Evolutionary conservation across 139 green algal genomes (phyloP).

Genomic region (Zygnema cylindricum): DNA sequence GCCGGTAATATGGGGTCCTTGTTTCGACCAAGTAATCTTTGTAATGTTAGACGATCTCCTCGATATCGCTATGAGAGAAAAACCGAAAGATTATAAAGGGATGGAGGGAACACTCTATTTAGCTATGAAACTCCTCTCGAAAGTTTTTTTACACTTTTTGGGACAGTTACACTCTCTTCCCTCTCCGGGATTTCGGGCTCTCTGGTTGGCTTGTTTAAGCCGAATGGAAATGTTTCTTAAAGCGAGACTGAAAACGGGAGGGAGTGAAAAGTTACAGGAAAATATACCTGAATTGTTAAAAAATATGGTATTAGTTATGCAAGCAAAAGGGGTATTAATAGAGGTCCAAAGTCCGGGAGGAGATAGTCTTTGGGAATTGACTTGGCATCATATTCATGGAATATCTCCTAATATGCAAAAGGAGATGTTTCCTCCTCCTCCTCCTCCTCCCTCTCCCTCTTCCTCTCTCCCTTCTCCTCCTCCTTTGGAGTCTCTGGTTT

Average conservation of each 20-base stretch:
- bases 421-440: conserved; percentile 54
- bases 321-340: conserved; percentile 69
- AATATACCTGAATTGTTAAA: conserved; percentile 88
- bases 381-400: conserved; percentile 68
- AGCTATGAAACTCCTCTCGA: conserved; percentile 72
- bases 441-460: conserved; percentile 13
- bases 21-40: conserved; percentile 67
- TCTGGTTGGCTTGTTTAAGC: conserved; percentile 55
- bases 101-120: conserved; percentile 72
- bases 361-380: conserved; percentile 80
- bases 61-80: background rate
- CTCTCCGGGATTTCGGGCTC: conserved; percentile 47
- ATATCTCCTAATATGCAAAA: conserved; percentile 72
- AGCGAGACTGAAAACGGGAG: conserved; percentile 61
- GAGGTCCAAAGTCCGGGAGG: background rate
- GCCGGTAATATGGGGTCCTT: conserved; percentile 66
- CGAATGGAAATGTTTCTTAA: conserved; percentile 58
- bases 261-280: conserved; percentile 72
- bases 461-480: background rate
- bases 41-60: conserved; percentile 68
- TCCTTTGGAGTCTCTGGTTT: background rate
- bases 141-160: conserved; percentile 69
- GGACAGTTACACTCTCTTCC: conserved; percentile 8
- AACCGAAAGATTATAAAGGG: conserved; percentile 52
- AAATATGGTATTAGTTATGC: conserved; percentile 95